These are phyloP conservation scores for Gliomastix tumulicola DNA, from an alignment of 2,329 filamentous ascomycete species.

Conservation along the genomic window DNA sequence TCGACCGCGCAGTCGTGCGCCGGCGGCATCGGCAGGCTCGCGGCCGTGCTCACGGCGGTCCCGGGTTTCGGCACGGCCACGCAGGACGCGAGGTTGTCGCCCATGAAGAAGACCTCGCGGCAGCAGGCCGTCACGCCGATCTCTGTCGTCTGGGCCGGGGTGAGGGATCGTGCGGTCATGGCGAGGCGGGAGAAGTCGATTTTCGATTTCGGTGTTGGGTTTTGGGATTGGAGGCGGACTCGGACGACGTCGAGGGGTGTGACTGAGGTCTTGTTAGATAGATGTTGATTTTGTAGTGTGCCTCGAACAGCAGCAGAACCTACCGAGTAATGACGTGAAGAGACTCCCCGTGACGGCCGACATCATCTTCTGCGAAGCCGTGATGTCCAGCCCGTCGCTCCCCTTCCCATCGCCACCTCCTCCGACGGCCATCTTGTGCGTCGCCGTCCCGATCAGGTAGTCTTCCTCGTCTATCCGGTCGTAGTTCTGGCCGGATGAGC, in stretches of 20 bases:
- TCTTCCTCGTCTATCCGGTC: too few species aligned
- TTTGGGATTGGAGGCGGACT: slow-evolving; percentile 86
- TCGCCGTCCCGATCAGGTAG: too few species aligned
- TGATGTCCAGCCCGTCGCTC: slow-evolving; percentile 56
- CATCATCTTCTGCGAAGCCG: slow-evolving; percentile 85
- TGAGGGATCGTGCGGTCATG: slow-evolving; percentile 49
- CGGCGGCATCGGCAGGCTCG: slow-evolving; percentile 31
- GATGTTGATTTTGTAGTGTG: not conserved
- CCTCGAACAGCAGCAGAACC: too few species aligned
- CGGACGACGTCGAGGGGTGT: slow-evolving; percentile 96
- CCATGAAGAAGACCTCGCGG: slow-evolving; percentile 93
- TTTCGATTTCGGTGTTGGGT: slow-evolving; percentile 33
- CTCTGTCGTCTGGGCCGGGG: slow-evolving; percentile 67
- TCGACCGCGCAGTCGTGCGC: slow-evolving; percentile 75
- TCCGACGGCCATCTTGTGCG: too few species aligned
- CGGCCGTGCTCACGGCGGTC: slow-evolving; percentile 26
- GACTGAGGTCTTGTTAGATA: slow-evolving; percentile 46
- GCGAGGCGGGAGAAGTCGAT: slow-evolving; percentile 50
- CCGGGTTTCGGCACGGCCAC: slow-evolving; percentile 58
- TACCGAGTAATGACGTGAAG: slow-evolving; percentile 82
- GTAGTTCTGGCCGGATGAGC: too few species aligned
- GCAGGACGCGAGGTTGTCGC: slow-evolving; percentile 75
- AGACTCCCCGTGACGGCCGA: slow-evolving; percentile 89
- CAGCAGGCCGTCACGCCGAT: slow-evolving; percentile 93
- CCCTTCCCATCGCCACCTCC: too few species aligned